Conservation (phyloP, 129 eudicot genomes). For the Artemisia annua region DNA sequence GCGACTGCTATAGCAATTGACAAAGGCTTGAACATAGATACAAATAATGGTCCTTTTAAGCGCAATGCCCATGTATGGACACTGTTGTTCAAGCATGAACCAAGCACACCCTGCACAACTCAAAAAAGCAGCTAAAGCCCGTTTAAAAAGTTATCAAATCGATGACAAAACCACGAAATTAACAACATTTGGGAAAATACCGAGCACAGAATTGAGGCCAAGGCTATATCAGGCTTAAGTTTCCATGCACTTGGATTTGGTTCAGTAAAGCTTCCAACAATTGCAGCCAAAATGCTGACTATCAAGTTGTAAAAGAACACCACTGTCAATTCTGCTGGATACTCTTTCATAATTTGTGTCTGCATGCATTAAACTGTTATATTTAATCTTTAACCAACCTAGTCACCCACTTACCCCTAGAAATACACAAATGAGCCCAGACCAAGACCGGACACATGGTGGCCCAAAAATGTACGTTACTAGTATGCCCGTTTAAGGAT, state of each 20-base stretch:
- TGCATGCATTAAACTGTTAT: conserved; percentile 17
- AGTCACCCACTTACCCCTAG: neutral
- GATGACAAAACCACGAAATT: neutral
- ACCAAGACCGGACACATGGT: neutral
- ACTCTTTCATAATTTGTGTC: conserved; percentile 90
- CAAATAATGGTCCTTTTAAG: conserved; percentile 71
- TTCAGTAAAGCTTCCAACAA: conserved; percentile 54
- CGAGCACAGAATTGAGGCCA: conserved; percentile 77
- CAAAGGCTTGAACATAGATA: conserved; percentile 81
- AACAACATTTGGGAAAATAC: conserved; percentile 41
- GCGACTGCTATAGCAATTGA: conserved; percentile 81
- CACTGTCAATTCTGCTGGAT: conserved; percentile 78
- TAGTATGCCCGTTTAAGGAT: too few relatives aligned
- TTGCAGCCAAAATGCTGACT: conserved; percentile 68
- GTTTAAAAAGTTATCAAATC: neutral
- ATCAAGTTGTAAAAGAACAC: conserved; percentile 82
- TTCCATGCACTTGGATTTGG: conserved; percentile 61
- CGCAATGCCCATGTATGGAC: conserved; percentile 75
- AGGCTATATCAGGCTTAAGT: conserved; percentile 64
- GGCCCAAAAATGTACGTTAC: too few relatives aligned
- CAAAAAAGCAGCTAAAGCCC: neutral
- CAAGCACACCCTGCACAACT: conserved; percentile 54
- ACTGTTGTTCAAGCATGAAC: conserved; percentile 58
- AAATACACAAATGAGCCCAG: neutral
- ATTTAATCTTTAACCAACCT: neutral